phyloP scores from a whole-genome alignment of 306 rosid genomes.

The Pyrus betulifolia region DNA sequence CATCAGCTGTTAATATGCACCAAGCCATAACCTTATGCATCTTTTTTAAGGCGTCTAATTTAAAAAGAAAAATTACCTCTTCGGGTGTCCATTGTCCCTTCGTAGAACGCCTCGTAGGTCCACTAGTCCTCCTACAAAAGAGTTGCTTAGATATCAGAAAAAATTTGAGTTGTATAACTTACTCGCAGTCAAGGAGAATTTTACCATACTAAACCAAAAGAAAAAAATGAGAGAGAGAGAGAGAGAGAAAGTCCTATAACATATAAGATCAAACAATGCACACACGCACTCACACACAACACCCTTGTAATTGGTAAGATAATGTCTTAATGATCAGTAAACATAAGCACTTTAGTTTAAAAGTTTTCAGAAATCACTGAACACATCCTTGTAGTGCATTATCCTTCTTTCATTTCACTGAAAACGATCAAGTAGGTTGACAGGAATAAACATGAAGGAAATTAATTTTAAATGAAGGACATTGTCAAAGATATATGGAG shows the following conservation, averaged over 20 bases:
- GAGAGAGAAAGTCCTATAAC: neutral
- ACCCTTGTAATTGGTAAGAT: neutral
- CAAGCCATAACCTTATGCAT: neutral
- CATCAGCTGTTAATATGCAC: neutral
- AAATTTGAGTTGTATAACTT: neutral
- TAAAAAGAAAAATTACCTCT: conserved; percentile 46
- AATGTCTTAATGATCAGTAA: neutral
- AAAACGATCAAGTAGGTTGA: neutral
- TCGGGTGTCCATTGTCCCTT: conserved; percentile 97
- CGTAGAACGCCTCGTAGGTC: conserved; percentile 98
- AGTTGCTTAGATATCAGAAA: conserved; percentile 8
- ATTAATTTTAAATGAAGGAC: neutral
- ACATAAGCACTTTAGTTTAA: neutral
- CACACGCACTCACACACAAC: neutral
- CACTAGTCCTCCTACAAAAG: conserved; percentile 81
- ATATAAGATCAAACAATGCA: neutral
- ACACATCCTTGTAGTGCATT: neutral
- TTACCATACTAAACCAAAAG: neutral
- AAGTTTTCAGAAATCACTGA: neutral
- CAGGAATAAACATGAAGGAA: neutral
- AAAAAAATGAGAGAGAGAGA: neutral
- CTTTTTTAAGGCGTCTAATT: neutral
- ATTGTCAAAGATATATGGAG: neutral
- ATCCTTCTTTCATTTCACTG: neutral
- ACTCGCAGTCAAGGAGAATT: neutral